These are phyloP conservation scores for Penicillium sp. DNA, from an alignment of 2,329 filamentous ascomycete genomes.

Conservation along the genomic window DNA sequence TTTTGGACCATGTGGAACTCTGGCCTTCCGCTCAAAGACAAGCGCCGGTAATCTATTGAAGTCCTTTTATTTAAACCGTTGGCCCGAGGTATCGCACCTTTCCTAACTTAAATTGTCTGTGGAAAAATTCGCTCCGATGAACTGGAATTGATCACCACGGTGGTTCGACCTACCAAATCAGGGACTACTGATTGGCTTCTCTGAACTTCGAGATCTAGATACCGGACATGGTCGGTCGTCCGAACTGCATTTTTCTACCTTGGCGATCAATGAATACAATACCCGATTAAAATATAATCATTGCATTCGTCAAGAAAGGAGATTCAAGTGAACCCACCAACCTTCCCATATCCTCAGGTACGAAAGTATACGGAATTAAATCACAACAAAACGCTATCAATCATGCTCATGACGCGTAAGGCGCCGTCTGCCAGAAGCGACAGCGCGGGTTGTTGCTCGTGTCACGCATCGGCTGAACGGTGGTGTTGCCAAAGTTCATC, in stretches of 20 bases:
- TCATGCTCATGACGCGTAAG: conserved; percentile 30
- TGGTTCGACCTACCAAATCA: not conserved
- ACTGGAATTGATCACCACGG: not conserved
- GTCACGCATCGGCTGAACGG: conserved; percentile 46
- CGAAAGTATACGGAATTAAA: not conserved
- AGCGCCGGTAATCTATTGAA: not conserved
- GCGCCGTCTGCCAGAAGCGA: conserved; percentile 53
- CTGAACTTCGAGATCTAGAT: not conserved
- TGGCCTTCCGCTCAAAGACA: not conserved
- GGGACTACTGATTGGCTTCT: not conserved
- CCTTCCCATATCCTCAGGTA: not conserved
- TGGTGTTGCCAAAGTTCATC: conserved; percentile 44
- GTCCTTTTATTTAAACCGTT: not conserved
- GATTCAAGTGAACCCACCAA: not conserved
- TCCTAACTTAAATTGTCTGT: not conserved
- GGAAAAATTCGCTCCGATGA: not conserved
- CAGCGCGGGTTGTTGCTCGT: conserved; percentile 50
- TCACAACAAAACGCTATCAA: not conserved
- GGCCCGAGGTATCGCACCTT: not conserved
- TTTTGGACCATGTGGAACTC: not conserved
- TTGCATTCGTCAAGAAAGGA: not conserved
- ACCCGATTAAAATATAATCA: not conserved
- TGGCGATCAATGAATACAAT: not conserved
- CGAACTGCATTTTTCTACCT: not conserved
- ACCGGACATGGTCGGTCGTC: not conserved